Conservation (phyloP, 495 filamentous ascomycete species). For the Hyaloscypha bicolor region DNA sequence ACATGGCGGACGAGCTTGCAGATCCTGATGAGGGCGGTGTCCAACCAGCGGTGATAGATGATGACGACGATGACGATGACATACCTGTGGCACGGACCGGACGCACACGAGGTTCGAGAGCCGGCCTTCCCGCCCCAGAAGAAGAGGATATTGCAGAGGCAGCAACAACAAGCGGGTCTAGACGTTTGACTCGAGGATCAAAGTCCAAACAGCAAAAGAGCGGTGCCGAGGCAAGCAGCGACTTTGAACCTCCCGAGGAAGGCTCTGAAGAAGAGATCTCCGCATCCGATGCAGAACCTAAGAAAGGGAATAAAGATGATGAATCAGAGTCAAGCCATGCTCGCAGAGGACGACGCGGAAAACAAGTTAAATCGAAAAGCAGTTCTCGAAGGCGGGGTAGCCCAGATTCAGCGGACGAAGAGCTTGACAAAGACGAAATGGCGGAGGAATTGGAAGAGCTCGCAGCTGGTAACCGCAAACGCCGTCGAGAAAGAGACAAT, state of each 20-base stretch:
- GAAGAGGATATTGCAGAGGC: slow-evolving; percentile 26
- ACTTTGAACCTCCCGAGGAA: slow-evolving; percentile 80
- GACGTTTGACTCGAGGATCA: slow-evolving; percentile 49
- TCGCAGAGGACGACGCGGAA: slow-evolving; percentile 43
- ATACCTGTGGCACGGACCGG: slow-evolving; percentile 51
- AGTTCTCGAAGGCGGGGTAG: slow-evolving; percentile 41
- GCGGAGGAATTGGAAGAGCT: slow-evolving; percentile 64
- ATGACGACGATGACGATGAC: slow-evolving; percentile 72
- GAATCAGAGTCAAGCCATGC: slow-evolving; percentile 43
- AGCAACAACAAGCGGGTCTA: slow-evolving; percentile 30
- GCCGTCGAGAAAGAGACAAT: slow-evolving; percentile 9
- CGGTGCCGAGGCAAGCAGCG: slow-evolving; percentile 72
- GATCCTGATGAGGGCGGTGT: slow-evolving; percentile 44
- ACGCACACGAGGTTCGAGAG: slow-evolving; percentile 51
- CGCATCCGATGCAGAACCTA: slow-evolving; percentile 41
- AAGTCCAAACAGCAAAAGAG: slow-evolving; percentile 53
- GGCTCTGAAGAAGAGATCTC: slow-evolving; percentile 51
- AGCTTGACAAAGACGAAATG: slow-evolving; percentile 73
- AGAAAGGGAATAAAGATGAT: slow-evolving; percentile 34
- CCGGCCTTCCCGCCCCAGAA: slow-evolving; percentile 36
- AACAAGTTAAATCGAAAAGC: slow-evolving; percentile 42
- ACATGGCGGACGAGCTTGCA: slow-evolving; percentile 40
- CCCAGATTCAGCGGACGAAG: slow-evolving; percentile 62
- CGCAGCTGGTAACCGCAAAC: slow-evolving; percentile 22
- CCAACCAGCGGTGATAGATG: slow-evolving; percentile 37